These are phyloP conservation scores for Candida silvatica DNA, from an alignment of 805 yeast genomes.

Conservation along the genomic window DNA sequence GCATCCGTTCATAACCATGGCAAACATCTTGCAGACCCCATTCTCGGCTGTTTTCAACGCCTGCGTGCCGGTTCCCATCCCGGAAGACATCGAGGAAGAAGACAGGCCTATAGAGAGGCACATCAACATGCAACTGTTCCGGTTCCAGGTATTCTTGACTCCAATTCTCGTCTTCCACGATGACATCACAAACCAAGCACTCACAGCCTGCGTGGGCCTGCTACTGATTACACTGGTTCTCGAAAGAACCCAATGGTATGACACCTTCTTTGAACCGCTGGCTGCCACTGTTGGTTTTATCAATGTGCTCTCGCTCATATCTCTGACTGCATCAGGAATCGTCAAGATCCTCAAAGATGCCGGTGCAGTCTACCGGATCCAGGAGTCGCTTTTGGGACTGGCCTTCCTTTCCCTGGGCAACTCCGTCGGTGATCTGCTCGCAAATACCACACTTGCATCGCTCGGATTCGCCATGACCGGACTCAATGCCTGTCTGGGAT, in stretches of 20 bases:
- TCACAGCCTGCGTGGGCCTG: too few relatives aligned
- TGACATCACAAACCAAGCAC: too few relatives aligned
- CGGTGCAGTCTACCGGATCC: conserved; percentile 33
- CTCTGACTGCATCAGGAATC: conserved; percentile 21
- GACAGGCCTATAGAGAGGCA: conserved; percentile 13
- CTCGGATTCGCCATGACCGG: conserved; percentile 34
- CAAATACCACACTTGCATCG: conserved; percentile 35
- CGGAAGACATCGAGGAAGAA: conserved; percentile 6
- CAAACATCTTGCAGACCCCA: conserved; percentile 19
- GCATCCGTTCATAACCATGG: conserved; percentile 16
- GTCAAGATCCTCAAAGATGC: conserved; percentile 30
- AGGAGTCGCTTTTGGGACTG: conserved; percentile 41
- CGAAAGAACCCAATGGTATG: too few relatives aligned
- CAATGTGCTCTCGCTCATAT: conserved; percentile 20
- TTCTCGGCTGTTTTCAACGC: conserved; percentile 16
- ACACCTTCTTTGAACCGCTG: conserved; percentile 11
- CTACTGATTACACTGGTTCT: too few relatives aligned
- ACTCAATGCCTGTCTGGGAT: conserved; percentile 44
- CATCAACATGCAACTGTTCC: conserved; percentile 17
- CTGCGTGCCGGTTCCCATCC: conserved; percentile 21
- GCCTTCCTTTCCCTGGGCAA: conserved; percentile 41
- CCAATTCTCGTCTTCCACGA: too few relatives aligned
- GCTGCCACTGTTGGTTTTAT: conserved; percentile 23
- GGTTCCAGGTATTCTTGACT: conserved; percentile 19
- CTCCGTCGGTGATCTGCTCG: conserved; percentile 42